Base-by-base conservation (phyloP, 208 protist genomes). In the Wallacemonas sp. region DNA sequence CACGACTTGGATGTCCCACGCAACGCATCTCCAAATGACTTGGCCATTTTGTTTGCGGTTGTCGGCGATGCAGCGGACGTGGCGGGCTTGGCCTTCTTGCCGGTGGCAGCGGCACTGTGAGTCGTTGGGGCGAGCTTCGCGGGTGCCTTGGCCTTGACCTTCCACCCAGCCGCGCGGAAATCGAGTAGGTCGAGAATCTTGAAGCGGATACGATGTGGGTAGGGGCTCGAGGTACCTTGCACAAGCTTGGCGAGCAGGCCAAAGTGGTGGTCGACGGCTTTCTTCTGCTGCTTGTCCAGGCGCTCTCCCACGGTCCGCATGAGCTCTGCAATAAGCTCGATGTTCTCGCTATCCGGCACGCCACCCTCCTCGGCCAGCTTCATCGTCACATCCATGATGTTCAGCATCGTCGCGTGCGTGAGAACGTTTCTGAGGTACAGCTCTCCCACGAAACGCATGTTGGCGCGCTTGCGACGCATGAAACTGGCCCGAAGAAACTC, bases 391-490 rank as follows among this genome's bases (percentile, higher is more conserved):
- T 82, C 70, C 46, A 92, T 79, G 42, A 96, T 84, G 26, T 68
- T 76, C 62, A 90, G 75, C 77, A 94, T 91, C 15, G 83, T 88
- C 19, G 60, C 55, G 58, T 82, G 62, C 1, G 81, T 82, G 28
- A 96, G 72, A n/a, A 92, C 84, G 14, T 80, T 79, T 59, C 79
- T 68, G 51, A 94, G 79, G 66, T 83, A 96, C 36, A 96, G 72
- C 70, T 94, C 82, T 17, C 90, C 90, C 46, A 94, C 82, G 62
- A 96, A 96, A 21, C 77, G 83, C 79, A 96, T 94, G 69, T 96
- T 96, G 2, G 90, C 85, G 14, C 82, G 71, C 65, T 96, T 90
- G 27, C 90, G 87, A 1, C 86, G 82, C 83, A 94, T 88, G 55
- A 85, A 80, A 60, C 77, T 76, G n/a, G 82, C 56, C 4, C 82